Conservation (phyloP, 768 basidiomycete genomes). For the Podaxis sp. region DNA sequence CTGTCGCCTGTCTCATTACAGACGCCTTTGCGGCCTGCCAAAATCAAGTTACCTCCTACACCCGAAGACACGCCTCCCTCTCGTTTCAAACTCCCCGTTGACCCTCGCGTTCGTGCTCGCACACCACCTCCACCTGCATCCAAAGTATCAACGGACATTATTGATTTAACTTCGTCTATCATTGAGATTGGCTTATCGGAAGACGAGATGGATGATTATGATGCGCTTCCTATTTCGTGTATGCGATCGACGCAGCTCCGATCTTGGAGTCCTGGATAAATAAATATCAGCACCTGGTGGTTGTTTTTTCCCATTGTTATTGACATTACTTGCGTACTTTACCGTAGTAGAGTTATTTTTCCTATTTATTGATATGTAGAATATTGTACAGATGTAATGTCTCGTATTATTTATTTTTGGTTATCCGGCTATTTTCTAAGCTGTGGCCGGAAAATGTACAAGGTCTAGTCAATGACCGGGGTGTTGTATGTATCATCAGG, state of each 20-base stretch:
- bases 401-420: not conserved
- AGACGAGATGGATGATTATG: slow-evolving; percentile 6
- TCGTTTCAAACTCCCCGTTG: slow-evolving; percentile 4
- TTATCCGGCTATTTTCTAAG: not conserved
- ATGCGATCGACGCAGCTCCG: slow-evolving; percentile 12
- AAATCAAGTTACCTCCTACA: slow-evolving; percentile 3
- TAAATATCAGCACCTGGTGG: not conserved
- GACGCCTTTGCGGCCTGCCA: not conserved
- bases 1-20: not conserved
- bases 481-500: slow-evolving; percentile 46
- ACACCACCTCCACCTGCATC: not conserved
- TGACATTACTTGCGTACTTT: not conserved
- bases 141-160: not conserved
- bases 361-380: not conserved
- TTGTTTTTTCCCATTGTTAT: not conserved
- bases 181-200: slow-evolving; percentile 11
- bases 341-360: not conserved
- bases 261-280: not conserved
- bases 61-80: slow-evolving; percentile 16
- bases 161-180: slow-evolving; percentile 1
- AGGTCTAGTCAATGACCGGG: slow-evolving; percentile 39
- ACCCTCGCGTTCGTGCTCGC: not conserved
- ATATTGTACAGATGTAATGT: not conserved
- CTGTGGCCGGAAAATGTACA: not conserved
- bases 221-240: slow-evolving; percentile 9